Base-by-base conservation (phyloP, 2,329 filamentous ascomycete species). In the Zymoseptoria brevis region DNA sequence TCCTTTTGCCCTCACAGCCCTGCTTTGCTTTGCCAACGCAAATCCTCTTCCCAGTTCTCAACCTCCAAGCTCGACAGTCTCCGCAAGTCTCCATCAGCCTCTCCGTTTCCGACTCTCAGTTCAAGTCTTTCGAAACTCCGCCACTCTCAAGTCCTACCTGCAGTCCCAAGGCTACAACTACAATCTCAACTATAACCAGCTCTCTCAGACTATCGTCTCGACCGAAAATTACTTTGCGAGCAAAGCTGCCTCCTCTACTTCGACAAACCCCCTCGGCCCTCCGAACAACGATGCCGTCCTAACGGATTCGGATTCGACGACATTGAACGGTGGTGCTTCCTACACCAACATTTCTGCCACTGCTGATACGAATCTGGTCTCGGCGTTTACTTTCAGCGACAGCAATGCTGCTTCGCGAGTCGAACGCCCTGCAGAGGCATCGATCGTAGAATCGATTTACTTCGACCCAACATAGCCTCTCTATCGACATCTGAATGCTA, bases 301-400 rank as follows among this genome's bases (percentile, higher is more conserved):
- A 21, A 61, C 60, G 19, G 49, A 50, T 19, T 57, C 57, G 1
- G 35, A 59, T 24, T 61, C 60, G 3, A 61, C 57, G 41, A 51
- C 57, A 21, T 41, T 61, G 26, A 35, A 35, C 24, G 57, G 57
- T 16, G 60, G 55, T 3, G 57, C 60, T 19, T 57, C 50, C n/a
- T 61, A 61, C 26, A 61, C 60, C n/a, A 61, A 61, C 30, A 57
- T 54, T 52, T 57, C 53, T 11, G 51, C 59, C 13, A 54, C 57
- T 11, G 60, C 60, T 2, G 21, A 49, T n/a, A 50, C 54, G n/a
- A 54, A 56, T 50, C 49, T 61, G 35, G 57, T 61, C 9, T 35
- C 50, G 13, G 41, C 52, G 22, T 57, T 61, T 2, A 51, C 54
- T 8, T 61, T 59, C 19, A 61, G 60, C 49, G 57, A 59, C 41